Percentiles rank a stretch among this genome's conserved stretches.
Conservation (phyloP, 148 eudicot genomes). For the Pharnaceum exiguum region DNA sequence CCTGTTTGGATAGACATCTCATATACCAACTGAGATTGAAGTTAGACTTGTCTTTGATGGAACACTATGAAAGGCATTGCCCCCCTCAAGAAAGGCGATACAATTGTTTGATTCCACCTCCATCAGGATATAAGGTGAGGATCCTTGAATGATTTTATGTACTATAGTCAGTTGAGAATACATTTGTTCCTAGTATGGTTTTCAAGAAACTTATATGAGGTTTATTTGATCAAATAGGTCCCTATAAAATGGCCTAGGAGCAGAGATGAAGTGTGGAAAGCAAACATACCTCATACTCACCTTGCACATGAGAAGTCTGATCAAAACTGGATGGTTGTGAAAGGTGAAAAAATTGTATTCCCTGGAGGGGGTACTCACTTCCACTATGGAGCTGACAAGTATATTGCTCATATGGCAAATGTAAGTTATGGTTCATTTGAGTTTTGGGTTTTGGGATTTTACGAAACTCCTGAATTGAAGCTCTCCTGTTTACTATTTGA, state of each 20-base stretch:
- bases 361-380: conserved; percentile 99
- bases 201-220: conserved; percentile 1
- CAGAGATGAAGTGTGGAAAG: conserved; percentile 97
- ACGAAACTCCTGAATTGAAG: not conserved
- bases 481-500: no score
- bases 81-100: conserved; percentile 88
- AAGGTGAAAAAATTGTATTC: conserved; percentile 82
- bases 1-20: conserved; percentile 92
- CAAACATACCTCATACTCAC: conserved; percentile 98
- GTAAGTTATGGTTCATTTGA: conserved; percentile 41
- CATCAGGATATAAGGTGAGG: conserved; percentile 85
- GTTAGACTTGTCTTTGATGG: conserved; percentile 94
- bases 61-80: conserved; percentile 99
- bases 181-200: not conserved
- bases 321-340: conserved; percentile 99
- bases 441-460: not conserved
- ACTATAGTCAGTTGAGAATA: not conserved
- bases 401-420: conserved; percentile 86
- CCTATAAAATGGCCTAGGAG: conserved; percentile 99
- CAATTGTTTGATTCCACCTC: conserved; percentile 98
- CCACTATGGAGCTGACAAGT: conserved; percentile 96
- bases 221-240: conserved; percentile 31
- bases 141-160: not conserved
- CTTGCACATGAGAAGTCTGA: conserved; percentile 98
- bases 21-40: conserved; percentile 93